Evolutionary conservation across 2,329 filamentous ascomycete genomes (phyloP).

Genomic region (Cladophialophora chaetospira): DNA sequence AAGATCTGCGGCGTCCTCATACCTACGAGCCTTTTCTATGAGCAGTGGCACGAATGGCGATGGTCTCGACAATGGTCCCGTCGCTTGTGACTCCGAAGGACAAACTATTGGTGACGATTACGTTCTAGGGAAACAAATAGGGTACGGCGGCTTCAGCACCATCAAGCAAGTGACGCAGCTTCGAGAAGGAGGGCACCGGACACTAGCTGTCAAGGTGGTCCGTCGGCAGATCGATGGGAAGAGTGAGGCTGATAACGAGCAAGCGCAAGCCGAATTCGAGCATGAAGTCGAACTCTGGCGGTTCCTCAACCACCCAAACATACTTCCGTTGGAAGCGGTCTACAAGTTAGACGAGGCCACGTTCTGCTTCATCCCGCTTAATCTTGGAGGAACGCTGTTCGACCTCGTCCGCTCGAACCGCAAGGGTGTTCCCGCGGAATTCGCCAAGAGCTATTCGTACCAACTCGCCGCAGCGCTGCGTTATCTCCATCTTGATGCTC

Average conservation of each 20-base stretch:
- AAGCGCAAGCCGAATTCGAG: conserved; percentile 67
- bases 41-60: conserved; percentile 44
- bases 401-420: conserved; percentile 62
- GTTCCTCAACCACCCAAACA: conserved; percentile 63
- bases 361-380: conserved; percentile 67
- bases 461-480: conserved; percentile 66
- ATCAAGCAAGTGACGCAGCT: conserved; percentile 69
- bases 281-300: conserved; percentile 70
- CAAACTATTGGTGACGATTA: conserved; percentile 68
- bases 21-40: conserved; percentile 52
- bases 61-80: conserved; percentile 36
- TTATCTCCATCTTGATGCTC: conserved; percentile 68
- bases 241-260: conserved; percentile 64
- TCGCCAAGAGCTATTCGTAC: conserved; percentile 63
- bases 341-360: conserved; percentile 70
- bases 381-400: conserved; percentile 65
- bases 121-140: conserved; percentile 67
- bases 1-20: conserved; percentile 61
- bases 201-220: conserved; percentile 66
- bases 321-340: conserved; percentile 63
- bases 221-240: conserved; percentile 59
- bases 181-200: conserved; percentile 55
- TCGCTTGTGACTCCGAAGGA: conserved; percentile 66
- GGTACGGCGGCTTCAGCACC: conserved; percentile 65
- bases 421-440: conserved; percentile 51